Conservation (phyloP, 2,329 filamentous ascomycete species). For the Drechslera avenae region DNA sequence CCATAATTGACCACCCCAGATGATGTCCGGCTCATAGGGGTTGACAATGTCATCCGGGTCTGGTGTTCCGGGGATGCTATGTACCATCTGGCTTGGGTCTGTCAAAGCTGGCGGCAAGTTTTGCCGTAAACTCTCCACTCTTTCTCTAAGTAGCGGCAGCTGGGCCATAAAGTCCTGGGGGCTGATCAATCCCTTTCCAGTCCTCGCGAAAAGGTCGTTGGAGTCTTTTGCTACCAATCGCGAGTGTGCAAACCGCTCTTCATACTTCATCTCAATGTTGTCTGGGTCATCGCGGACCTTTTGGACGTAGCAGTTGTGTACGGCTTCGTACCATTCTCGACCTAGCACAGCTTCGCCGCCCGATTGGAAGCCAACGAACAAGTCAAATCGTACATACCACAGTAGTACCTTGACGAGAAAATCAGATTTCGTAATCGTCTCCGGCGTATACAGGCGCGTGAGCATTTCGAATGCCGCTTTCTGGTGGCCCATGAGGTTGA, state of each 20-base stretch:
- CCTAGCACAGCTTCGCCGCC: constrained; percentile 75
- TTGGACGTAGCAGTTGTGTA: constrained; percentile 66
- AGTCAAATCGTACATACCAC: constrained; percentile 93
- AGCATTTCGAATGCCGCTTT: constrained; percentile 85
- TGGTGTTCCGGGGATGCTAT: constrained; percentile 63
- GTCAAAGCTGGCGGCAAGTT: constrained; percentile 67
- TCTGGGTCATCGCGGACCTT: constrained; percentile 65
- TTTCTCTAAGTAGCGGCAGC: constrained; percentile 54
- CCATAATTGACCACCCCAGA: constrained; percentile 69
- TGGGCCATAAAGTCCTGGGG: constrained; percentile 68
- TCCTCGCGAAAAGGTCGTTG: constrained; percentile 74
- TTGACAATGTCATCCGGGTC: constrained; percentile 72
- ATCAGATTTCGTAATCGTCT: constrained; percentile 72
- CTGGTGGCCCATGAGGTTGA: constrained; percentile 90
- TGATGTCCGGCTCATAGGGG: constrained; percentile 73
- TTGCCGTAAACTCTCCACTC: constrained; percentile 51
- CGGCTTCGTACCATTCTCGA: constrained; percentile 75
- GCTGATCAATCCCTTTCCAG: constrained; percentile 67
- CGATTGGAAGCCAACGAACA: constrained; percentile 81
- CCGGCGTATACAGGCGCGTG: constrained; percentile 75
- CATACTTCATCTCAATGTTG: constrained; percentile 69
- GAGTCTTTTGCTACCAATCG: constrained; percentile 80
- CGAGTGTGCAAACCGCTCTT: constrained; percentile 68
- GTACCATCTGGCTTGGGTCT: constrained; percentile 67
- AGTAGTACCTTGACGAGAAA: constrained; percentile 73